A percentile compares a stretch with the other conserved stretches of the same genome.
Conservation (phyloP, 257 asterid species). For the Linaria vulgaris region DNA sequence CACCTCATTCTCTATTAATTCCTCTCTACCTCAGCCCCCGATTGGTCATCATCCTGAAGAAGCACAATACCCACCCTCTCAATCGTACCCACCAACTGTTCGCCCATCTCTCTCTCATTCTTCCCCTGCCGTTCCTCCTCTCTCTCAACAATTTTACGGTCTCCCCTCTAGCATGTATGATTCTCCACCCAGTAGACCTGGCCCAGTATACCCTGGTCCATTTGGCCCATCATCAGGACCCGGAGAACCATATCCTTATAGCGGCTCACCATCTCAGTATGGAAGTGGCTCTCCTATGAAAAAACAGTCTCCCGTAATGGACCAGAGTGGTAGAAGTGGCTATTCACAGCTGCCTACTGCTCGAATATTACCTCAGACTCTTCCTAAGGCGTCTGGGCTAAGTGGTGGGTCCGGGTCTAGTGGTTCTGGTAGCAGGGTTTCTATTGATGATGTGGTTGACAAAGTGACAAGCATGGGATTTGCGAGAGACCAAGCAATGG, state of each 20-base stretch:
- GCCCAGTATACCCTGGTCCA: slow-evolving; percentile 65
- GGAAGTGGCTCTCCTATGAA: slow-evolving; percentile 59
- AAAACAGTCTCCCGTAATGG: slow-evolving; percentile 42
- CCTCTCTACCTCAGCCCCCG: slow-evolving; percentile 54
- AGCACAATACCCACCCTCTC: slow-evolving; percentile 50
- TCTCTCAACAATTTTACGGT: slow-evolving; percentile 61
- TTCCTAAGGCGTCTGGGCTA: slow-evolving; percentile 76
- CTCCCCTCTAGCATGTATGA: slow-evolving; percentile 58
- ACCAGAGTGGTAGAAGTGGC: slow-evolving; percentile 61
- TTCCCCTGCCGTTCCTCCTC: slow-evolving; percentile 48
- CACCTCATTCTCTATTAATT: slow-evolving; percentile 40
- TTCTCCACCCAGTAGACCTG: slow-evolving; percentile 62
- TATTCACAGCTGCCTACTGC: slow-evolving; percentile 94
- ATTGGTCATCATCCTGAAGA: slow-evolving; percentile 72
- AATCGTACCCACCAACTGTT: slow-evolving; percentile 46
- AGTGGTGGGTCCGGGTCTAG: slow-evolving; percentile 47
- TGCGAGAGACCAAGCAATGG: slow-evolving; percentile 83
- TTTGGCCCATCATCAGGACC: slow-evolving; percentile 57
- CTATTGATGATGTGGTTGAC: slow-evolving; percentile 92
- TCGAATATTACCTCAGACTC: slow-evolving; percentile 76
- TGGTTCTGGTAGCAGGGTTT: slow-evolving; percentile 67
- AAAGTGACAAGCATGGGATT: slow-evolving; percentile 93
- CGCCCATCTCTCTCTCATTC: slow-evolving; percentile 53
- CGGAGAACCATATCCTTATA: slow-evolving; percentile 65
- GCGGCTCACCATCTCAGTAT: slow-evolving; percentile 54